Base-by-base conservation (phyloP, 108 stramenopile genomes). In the Fistulifera pelliculosa region DNA sequence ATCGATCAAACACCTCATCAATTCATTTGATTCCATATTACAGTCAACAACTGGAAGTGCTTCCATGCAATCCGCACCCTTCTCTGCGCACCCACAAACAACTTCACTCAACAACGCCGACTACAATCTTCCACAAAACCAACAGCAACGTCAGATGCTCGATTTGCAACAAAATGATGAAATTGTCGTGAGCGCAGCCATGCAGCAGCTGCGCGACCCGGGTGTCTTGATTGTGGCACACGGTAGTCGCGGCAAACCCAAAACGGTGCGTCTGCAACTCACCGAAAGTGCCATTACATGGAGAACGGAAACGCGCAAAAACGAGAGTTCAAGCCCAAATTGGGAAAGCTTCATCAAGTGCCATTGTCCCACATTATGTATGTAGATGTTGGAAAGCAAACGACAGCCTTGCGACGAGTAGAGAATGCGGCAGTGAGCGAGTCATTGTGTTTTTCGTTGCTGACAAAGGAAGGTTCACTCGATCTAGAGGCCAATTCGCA, bases 311-410 rank as follows among this genome's bases (percentile, higher is more conserved):
- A 85, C 80, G 42, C 69, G 79, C 35, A 83, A 83, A 85, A 81
- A 62, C 59, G 69, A 47, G 66, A 66, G 27, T 38, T 38, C 70
- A 71, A 65, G 25, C 75, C 79, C 19, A 89, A 89, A 66, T 56
- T 90, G 70, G 83, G 87, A 16, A 90, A 90, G 52, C 45, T 85
- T 54, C 87, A 90, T 41, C 83, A 85, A 62, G 87, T 90, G 22
- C 87, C 83, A 0, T 59, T 90, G 3, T 69, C 79, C 1, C 87
- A 90, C 49, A 90, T 90, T 35, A 84, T 90, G 87, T 90, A 90
- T 47, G 87, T 90, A 26, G 87, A 90, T 58, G 78, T 90, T 49
- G 87, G 87, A 19, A 90, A 90, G 57, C 83, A 85, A 54, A 90
- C 87, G 0, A 85, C 87, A 24, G 87, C 87, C 13, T 64, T 90